These are phyloP conservation scores for Parathielavia hyrcaniae DNA, from an alignment of 495 filamentous ascomycete species.

Conservation along the genomic window DNA sequence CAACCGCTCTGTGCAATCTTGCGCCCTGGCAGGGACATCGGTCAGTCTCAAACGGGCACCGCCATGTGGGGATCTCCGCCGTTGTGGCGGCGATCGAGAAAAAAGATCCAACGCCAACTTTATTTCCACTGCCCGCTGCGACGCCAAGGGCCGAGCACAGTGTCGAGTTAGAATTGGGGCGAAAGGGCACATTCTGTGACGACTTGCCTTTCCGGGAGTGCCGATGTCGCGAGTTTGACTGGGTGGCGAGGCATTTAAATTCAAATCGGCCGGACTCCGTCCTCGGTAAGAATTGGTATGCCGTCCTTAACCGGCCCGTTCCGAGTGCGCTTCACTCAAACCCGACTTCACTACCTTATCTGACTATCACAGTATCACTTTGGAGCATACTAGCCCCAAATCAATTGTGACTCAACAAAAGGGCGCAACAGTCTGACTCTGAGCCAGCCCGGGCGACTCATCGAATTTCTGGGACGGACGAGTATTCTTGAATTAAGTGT, in stretches of 20 bases:
- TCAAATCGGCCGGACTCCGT: not conserved
- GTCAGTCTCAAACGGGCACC: not conserved
- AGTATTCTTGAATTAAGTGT: too few relatives aligned
- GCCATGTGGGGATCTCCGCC: not conserved
- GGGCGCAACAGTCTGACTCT: not conserved
- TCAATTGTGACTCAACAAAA: conserved; percentile 8
- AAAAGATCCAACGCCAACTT: conserved; percentile 4
- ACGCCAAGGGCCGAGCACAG: not conserved
- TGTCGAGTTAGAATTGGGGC: not conserved
- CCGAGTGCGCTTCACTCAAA: conserved; percentile 7
- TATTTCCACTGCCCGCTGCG: conserved; percentile 12
- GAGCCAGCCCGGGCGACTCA: not conserved
- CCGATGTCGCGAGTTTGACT: conserved; percentile 17
- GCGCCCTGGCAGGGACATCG: not conserved
- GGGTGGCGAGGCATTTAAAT: conserved; percentile 22
- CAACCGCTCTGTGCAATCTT: not conserved
- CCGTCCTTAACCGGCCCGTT: conserved; percentile 25
- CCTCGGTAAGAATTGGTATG: conserved; percentile 3
- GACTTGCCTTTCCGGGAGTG: not conserved
- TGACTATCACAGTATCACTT: too few relatives aligned
- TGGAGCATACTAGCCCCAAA: not conserved
- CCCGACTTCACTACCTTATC: not conserved
- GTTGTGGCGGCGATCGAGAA: not conserved
- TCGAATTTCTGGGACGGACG: too few relatives aligned
- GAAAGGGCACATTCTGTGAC: not conserved